Evolutionary conservation across 306 rosid species (phyloP).

Genomic region (Pueraria montana): DNA sequence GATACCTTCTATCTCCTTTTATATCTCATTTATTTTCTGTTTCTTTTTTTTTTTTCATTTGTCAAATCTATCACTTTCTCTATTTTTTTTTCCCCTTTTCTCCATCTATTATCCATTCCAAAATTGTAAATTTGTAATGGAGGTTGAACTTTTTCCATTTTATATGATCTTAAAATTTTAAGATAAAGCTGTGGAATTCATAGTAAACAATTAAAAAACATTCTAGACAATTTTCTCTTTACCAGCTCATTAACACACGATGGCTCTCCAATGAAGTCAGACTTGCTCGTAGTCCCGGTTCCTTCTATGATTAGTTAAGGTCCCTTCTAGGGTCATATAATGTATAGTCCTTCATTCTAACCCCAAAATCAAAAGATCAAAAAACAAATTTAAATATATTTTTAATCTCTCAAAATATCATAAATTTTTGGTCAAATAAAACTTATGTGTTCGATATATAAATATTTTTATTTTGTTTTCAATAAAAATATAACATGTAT

Average conservation of each 20-base stretch:
- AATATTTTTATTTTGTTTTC: too few relatives aligned
- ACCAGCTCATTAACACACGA: background rate
- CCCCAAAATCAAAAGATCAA: background rate
- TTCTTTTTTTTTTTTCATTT: background rate
- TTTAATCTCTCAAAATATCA: background rate
- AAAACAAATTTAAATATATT: too few relatives aligned
- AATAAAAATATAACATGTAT: too few relatives aligned
- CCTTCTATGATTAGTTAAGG: background rate
- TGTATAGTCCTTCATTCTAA: background rate
- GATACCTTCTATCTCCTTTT: too few relatives aligned
- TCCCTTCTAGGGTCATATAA: background rate
- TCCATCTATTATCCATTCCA: background rate
- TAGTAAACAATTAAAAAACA: background rate
- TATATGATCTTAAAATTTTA: background rate
- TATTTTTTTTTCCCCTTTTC: background rate
- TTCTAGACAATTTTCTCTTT: background rate
- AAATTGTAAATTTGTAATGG: background rate
- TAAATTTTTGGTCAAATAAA: background rate
- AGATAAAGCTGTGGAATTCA: conserved; percentile 4
- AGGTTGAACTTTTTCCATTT: background rate
- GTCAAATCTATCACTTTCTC: background rate
- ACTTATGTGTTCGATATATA: background rate
- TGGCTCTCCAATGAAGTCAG: background rate
- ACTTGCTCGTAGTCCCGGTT: background rate
- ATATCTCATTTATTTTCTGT: background rate